Evolutionary conservation across 768 basidiomycete species (phyloP), one percentile per base, ranked within the genome.

Genomic region (Tulasnella sp.): DNA sequence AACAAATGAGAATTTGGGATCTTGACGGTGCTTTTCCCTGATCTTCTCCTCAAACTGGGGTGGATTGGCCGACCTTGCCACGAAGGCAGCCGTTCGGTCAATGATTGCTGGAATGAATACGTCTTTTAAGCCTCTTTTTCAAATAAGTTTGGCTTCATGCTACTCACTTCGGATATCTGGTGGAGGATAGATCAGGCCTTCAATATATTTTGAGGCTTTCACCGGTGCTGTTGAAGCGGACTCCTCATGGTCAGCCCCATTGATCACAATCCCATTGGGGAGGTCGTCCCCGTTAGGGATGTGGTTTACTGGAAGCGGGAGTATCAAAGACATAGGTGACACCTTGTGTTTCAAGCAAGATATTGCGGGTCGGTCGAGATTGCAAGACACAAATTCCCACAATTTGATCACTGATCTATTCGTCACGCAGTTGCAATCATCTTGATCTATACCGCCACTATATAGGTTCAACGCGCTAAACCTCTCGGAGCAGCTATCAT

Each of bases 1-100:
- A 71, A 99, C 80, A 77, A 99, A 99, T 60, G 94, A 92, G 78
- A 98, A 99, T 74, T 96, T 94, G 59, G 92, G 91, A 76, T 98
- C 94, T 64, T 83, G 80, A 73, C 92, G 89, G 72, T 93, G 93
- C 67, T 88, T 87, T 73, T 97, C 92, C 66, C 92, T 83, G 71
- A 99, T 92, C 74, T 94, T 93, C 69, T 92, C 90, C 74, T 98
- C 94, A 68, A 99, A 92, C 66, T 86, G 82, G 9, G 83, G 81
- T 5, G 93, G 92, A 66, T 96, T 89, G 25, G 86, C 87, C n/a
- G 92, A 94, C 63, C 88, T 85, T 34, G 92, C 90, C 62, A 98
- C 87, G 61, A 87, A 91, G 11, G 78, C 71, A 3, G 96, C 93
- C 12, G 96, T 99, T 67, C 91, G 82, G 76, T 98, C 96, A 63